These are phyloP conservation scores for Cyclocybe aegerita DNA, from an alignment of 768 basidiomycete genomes.

Conservation along the genomic window DNA sequence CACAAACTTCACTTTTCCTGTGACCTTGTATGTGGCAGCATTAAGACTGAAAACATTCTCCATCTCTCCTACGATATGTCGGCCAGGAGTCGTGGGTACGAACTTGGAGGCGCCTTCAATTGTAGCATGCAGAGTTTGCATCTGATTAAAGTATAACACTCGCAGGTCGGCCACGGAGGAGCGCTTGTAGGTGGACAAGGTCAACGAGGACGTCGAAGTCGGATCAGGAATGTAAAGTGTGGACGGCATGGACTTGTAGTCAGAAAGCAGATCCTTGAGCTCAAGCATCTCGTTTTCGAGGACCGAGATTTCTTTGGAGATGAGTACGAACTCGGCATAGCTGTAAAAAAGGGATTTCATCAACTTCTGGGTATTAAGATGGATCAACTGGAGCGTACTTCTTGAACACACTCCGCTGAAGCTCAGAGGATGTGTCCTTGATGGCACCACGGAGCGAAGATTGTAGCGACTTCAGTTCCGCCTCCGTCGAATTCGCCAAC, in stretches of 20 bases:
- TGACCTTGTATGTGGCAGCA: slow-evolving; percentile 91
- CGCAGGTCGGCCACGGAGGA: slow-evolving; percentile 96
- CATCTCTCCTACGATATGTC: slow-evolving; percentile 88
- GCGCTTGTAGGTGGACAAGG: slow-evolving; percentile 52
- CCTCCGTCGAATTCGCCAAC: slow-evolving; percentile 86
- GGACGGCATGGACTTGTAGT: slow-evolving; percentile 96
- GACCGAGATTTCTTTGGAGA: slow-evolving; percentile 95
- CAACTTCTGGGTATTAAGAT: background rate
- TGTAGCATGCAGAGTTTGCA: slow-evolving; percentile 84
- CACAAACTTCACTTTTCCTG: slow-evolving; percentile 85
- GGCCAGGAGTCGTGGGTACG: slow-evolving; percentile 85
- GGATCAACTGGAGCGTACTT: slow-evolving; percentile 50
- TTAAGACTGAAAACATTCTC: slow-evolving; percentile 84
- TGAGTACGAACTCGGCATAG: slow-evolving; percentile 94
- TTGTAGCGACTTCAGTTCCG: slow-evolving; percentile 73
- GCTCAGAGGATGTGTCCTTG: slow-evolving; percentile 71
- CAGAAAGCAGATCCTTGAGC: slow-evolving; percentile 88
- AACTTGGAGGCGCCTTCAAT: slow-evolving; percentile 97
- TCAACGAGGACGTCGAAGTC: slow-evolving; percentile 52
- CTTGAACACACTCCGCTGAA: slow-evolving; percentile 94
- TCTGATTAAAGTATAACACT: slow-evolving; percentile 91
- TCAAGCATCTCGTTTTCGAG: slow-evolving; percentile 98
- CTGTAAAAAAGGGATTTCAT: slow-evolving; percentile 37
- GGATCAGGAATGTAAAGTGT: slow-evolving; percentile 88
- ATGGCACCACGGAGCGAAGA: slow-evolving; percentile 72